Percentiles rank a stretch among this genome's conserved stretches.
These are phyloP conservation scores for Rauvolfia tetraphylla DNA, from an alignment of 257 asterid genomes.

Conservation along the genomic window DNA sequence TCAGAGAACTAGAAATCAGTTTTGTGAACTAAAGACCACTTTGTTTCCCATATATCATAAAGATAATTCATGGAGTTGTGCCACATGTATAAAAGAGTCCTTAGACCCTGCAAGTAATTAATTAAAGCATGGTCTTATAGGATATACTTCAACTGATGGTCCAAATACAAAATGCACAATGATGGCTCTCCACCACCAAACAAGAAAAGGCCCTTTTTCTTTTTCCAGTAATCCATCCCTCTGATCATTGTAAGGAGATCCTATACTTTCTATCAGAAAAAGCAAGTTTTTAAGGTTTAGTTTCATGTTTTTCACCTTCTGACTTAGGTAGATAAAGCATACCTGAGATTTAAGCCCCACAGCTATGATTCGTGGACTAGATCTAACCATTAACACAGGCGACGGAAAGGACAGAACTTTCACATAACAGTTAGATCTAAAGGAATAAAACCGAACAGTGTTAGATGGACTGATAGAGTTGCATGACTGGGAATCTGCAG, in stretches of 20 bases:
- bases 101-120: neutral
- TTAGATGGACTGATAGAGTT: constrained; percentile 45
- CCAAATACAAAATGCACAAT: neutral
- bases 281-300: neutral
- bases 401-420: constrained; percentile 58
- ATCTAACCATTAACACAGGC: constrained; percentile 65
- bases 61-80: neutral
- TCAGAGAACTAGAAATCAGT: neutral
- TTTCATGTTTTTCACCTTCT: neutral
- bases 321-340: constrained; percentile 19
- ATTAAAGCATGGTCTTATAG: neutral
- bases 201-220: no score
- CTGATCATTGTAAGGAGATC: no score
- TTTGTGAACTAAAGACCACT: neutral
- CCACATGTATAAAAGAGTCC: neutral
- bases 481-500: constrained; percentile 36
- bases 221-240: no score
- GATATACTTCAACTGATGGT: neutral
- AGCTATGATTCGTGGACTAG: constrained; percentile 63
- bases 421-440: constrained; percentile 54
- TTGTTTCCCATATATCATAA: neutral
- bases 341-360: constrained; percentile 80
- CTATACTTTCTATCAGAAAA: neutral
- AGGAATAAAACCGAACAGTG: constrained; percentile 62
- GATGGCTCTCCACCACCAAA: neutral